phyloP scores from a whole-genome alignment of 345 rosid species.

The Euclidium syriacum region DNA sequence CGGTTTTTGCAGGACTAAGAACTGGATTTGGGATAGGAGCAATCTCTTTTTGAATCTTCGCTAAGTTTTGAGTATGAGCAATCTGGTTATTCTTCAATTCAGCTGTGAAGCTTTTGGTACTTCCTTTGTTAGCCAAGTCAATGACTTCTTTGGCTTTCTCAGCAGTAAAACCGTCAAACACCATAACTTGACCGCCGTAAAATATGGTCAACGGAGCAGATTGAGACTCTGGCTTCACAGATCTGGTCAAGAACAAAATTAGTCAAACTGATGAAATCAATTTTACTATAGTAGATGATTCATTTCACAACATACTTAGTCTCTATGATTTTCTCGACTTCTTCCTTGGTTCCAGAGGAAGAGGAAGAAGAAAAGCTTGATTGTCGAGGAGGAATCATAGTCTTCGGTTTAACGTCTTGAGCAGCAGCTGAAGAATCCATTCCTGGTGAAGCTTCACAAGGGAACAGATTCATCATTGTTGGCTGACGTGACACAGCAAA shows the following conservation, averaged over 20 bases:
- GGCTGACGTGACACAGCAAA: conserved; percentile 17
- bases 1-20: conserved; percentile 28
- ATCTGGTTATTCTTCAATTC: neutral
- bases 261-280: neutral
- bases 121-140: conserved; percentile 54
- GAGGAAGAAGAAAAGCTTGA: conserved; percentile 38
- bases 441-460: conserved; percentile 23
- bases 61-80: conserved; percentile 19
- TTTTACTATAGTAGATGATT: neutral
- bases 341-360: conserved; percentile 34
- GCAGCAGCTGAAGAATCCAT: conserved; percentile 10
- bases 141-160: conserved; percentile 77
- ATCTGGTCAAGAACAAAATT: conserved; percentile 16
- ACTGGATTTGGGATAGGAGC: conserved; percentile 22
- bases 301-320: conserved; percentile 31
- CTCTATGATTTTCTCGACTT: conserved; percentile 29
- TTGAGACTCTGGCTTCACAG: conserved; percentile 34
- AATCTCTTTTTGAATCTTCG: conserved; percentile 28
- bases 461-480: conserved; percentile 63
- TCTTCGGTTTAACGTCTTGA: conserved; percentile 41
- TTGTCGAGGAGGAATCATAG: conserved; percentile 53
- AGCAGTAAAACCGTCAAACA: conserved; percentile 61
- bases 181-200: conserved; percentile 73
- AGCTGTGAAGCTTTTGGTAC: conserved; percentile 25
- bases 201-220: conserved; percentile 74